phyloP scores from a whole-genome alignment of 1,139 yeast species.

The Geotrichum fermentans region DNA sequence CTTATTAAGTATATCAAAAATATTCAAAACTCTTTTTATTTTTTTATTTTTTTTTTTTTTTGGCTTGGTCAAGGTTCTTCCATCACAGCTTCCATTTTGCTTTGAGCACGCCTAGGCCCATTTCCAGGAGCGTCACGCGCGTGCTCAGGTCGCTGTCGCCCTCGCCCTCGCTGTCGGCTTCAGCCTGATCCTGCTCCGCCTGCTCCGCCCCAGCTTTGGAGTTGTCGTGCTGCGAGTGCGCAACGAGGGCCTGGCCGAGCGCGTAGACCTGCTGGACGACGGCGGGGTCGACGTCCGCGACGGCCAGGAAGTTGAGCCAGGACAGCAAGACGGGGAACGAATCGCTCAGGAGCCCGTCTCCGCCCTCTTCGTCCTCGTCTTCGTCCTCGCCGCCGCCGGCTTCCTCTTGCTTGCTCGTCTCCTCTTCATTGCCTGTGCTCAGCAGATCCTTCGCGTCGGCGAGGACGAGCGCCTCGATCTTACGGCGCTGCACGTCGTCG shows the following conservation, averaged over 20 bases:
- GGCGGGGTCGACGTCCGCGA: slow-evolving; percentile 2
- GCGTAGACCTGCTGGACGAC: not conserved
- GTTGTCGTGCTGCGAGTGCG: not conserved
- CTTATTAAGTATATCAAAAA: not conserved
- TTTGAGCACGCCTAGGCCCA: not conserved
- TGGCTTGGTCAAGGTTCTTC: too few relatives aligned
- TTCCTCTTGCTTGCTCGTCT: not conserved
- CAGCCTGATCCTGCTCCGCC: not conserved
- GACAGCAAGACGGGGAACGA: slow-evolving; percentile 12
- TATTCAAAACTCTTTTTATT: too few relatives aligned
- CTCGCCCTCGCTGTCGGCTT: not conserved
- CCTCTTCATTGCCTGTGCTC: not conserved
- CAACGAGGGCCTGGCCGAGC: not conserved
- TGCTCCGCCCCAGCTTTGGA: not conserved
- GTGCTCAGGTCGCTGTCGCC: not conserved
- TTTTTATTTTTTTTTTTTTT: too few relatives aligned
- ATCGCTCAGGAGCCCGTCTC: slow-evolving; percentile 1
- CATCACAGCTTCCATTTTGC: slow-evolving; percentile 1
- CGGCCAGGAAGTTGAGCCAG: slow-evolving; percentile 19
- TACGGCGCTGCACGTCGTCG: not conserved
- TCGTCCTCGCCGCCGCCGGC: too few relatives aligned
- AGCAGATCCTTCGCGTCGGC: not conserved
- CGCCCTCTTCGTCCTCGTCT: not conserved
- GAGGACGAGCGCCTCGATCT: not conserved
- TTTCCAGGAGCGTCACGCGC: not conserved